Evolutionary conservation across 441 rosid genomes (phyloP), one percentile per base, ranked within the genome.

Genomic region (Melastoma candidum): DNA sequence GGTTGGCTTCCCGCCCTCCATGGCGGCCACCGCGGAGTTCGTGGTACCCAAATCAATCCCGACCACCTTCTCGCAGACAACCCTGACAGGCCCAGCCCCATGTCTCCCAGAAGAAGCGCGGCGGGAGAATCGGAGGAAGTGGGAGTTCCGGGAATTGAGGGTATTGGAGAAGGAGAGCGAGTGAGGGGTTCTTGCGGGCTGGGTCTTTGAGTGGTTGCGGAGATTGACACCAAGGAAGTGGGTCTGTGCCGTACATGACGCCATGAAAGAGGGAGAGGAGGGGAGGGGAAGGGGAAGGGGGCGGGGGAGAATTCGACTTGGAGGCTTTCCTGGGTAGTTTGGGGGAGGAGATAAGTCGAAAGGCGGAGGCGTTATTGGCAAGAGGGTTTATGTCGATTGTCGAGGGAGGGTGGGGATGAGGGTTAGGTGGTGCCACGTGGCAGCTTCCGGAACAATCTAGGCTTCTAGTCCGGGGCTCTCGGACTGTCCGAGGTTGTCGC

Each of bases 1-100:
- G 12, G 94, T 87, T 3, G 96, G 98, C 66, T 92, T 76, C 26
- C 98, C 96, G 54, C 97, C 98, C 64, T 92, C 97, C 95, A 88
- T 88, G 0, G 94, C 98, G 11, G 97, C 98, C 47, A 85, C 98
- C 0, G 95, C 94, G 7, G 98, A 82, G 60, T 85, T 82, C 11
- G 89, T 85, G 12, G 89, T 85, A 29, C 89, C 94, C 32, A 85
- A 53, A 60, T 85, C 94, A 56, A 85, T 82, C 9, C 89, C 94
- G 24, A 82, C 85, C 39, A 82, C 89, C 48, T 82, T 85, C 77
- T 82, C 94, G 51, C 68, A 68, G 49, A 74, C 82, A 2, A 80
- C 84, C 51, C 80, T 66, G 44, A 79, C 61, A 0, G 95, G 88
- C 10, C 87, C 92, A 2, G 63, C 67, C 0, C 61, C 26, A 43